These are phyloP conservation scores for Spergularia marina DNA, from an alignment of 148 eudicot species.

Conservation along the genomic window DNA sequence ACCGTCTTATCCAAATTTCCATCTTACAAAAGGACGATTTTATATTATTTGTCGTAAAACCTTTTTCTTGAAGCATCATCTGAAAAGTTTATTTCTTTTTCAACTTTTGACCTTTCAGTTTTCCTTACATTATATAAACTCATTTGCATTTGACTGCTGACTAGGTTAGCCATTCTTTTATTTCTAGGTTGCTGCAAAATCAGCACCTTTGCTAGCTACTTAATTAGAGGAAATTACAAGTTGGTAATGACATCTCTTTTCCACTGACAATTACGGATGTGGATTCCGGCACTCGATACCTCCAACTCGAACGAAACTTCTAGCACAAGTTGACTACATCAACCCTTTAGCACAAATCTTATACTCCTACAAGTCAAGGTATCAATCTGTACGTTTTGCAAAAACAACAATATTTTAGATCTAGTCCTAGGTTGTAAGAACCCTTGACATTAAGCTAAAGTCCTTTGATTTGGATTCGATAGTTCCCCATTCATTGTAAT, in stretches of 20 bases:
- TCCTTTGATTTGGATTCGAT: background rate
- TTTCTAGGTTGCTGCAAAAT: background rate
- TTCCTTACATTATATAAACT: background rate
- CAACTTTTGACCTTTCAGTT: background rate
- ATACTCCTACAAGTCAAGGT: background rate
- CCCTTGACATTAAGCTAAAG: background rate
- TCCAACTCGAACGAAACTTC: background rate
- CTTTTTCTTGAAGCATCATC: background rate
- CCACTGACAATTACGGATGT: constrained; percentile 13
- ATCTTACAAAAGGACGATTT: background rate
- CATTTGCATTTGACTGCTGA: background rate
- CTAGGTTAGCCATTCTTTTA: background rate
- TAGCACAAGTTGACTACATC: background rate
- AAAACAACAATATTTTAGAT: background rate
- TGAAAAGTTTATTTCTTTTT: background rate
- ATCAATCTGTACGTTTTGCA: background rate
- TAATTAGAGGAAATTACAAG: constrained; percentile 9
- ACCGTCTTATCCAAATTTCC: background rate
- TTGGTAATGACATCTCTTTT: constrained; percentile 18
- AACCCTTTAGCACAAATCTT: background rate
- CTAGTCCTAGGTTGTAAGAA: background rate
- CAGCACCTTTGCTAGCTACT: background rate
- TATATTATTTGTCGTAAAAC: background rate
- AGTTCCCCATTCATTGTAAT: no score
- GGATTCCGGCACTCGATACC: constrained; percentile 14